phyloP scores from a whole-genome alignment of 2,329 filamentous ascomycete genomes.

The Cladosporium phlei region DNA sequence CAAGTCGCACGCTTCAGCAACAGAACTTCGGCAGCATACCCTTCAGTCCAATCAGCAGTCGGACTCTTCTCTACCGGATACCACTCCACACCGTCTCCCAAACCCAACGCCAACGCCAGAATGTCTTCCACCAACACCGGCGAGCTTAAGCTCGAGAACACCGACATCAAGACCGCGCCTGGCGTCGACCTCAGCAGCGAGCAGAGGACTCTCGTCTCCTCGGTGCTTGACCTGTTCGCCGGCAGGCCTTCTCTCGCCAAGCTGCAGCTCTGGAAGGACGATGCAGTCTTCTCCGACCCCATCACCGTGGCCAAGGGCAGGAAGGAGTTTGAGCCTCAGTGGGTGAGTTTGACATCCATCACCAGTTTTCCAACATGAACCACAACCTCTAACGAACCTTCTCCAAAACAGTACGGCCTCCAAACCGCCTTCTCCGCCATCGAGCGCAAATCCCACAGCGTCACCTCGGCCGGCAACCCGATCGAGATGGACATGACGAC shows the following conservation, averaged over 20 bases:
- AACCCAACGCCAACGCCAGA: not conserved
- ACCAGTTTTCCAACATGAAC: too few species aligned
- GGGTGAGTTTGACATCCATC: too few species aligned
- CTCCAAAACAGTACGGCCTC: conserved; percentile 51
- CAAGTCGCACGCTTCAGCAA: conserved; percentile 9
- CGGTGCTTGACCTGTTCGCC: conserved; percentile 59
- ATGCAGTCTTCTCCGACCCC: conserved; percentile 55
- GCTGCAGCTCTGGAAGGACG: conserved; percentile 55
- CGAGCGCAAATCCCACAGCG: conserved; percentile 50
- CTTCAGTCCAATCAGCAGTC: conserved; percentile 5
- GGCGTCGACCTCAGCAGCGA: conserved; percentile 48
- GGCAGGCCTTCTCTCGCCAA: conserved; percentile 56
- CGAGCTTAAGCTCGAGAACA: conserved; percentile 49
- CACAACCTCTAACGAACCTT: not conserved
- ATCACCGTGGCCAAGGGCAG: conserved; percentile 55
- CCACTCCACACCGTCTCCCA: not conserved
- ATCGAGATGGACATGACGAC: conserved; percentile 54
- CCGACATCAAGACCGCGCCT: conserved; percentile 47
- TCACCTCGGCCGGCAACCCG: conserved; percentile 54
- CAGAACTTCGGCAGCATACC: conserved; percentile 2
- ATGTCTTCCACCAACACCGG: conserved; percentile 25
- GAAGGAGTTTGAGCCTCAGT: conserved; percentile 49
- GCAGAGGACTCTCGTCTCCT: conserved; percentile 54
- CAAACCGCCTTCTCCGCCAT: conserved; percentile 56
- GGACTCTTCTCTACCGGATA: not conserved